These are phyloP conservation scores for Mycena sp. DNA, from an alignment of 1,284 basidiomycete species.

Conservation along the genomic window DNA sequence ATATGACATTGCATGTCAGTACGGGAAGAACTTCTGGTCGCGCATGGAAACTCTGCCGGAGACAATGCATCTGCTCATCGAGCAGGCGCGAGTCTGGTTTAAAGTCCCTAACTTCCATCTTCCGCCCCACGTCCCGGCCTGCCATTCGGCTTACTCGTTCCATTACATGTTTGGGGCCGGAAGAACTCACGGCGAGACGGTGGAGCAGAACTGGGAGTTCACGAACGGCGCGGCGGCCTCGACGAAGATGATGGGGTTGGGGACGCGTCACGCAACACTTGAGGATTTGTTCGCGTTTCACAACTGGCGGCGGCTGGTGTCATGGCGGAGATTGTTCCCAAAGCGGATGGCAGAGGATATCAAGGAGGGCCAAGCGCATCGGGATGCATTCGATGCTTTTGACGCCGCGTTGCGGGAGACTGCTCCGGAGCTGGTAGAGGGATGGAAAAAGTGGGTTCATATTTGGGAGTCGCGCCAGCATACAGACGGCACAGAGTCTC, in stretches of 20 bases:
- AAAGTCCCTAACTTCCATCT: neutral
- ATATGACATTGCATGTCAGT: conserved; percentile 16
- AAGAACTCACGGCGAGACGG: too few relatives aligned
- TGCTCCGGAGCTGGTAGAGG: neutral
- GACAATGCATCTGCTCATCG: neutral
- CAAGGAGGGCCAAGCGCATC: conserved; percentile 1
- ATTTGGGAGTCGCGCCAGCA: neutral
- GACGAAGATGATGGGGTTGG: neutral
- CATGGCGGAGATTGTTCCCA: neutral
- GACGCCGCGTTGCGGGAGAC: neutral
- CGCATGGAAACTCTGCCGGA: neutral
- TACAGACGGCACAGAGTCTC: neutral
- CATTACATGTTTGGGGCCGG: conserved; percentile 5
- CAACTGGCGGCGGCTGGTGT: conserved; percentile 3
- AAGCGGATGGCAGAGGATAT: conserved; percentile 3
- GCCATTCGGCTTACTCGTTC: conserved; percentile 22
- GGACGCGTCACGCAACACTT: neutral
- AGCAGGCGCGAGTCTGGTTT: neutral
- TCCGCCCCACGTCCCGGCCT: neutral
- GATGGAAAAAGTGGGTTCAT: neutral
- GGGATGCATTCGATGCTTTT: conserved; percentile 1
- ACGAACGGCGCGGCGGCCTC: too few relatives aligned
- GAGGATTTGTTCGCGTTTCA: conserved; percentile 13
- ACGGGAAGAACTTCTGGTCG: neutral
- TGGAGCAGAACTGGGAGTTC: too few relatives aligned